Evolutionary conservation across 805 yeast genomes (phyloP).

Genomic region (Candida ipomoeae): DNA sequence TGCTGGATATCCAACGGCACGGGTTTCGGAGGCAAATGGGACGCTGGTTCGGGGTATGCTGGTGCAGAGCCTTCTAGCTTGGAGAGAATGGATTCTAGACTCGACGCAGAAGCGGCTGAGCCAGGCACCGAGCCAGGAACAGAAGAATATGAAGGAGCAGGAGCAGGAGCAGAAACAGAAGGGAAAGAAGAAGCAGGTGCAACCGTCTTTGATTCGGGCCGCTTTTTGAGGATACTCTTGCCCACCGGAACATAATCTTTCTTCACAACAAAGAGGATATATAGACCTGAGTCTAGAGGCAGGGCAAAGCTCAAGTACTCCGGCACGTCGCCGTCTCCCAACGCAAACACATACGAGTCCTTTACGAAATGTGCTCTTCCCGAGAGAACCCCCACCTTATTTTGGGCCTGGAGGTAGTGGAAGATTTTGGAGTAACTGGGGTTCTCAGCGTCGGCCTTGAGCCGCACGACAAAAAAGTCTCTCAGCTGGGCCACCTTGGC

Average conservation of each 20-base stretch:
- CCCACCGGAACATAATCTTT: constrained; percentile 31
- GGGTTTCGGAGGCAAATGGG: neutral
- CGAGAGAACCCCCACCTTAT: constrained; percentile 59
- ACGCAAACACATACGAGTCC: constrained; percentile 58
- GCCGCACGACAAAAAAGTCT: constrained; percentile 49
- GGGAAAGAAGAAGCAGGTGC: neutral
- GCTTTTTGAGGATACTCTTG: constrained; percentile 20
- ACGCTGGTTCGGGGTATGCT: neutral
- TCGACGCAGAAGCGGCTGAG: constrained; percentile 1
- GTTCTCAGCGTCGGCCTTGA: constrained; percentile 24
- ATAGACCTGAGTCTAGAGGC: constrained; percentile 10
- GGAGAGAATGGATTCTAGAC: constrained; percentile 25
- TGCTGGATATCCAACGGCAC: neutral
- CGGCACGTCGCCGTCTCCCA: constrained; percentile 15
- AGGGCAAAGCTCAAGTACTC: constrained; percentile 10
- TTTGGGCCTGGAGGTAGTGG: constrained; percentile 43
- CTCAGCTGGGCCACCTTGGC: constrained; percentile 43
- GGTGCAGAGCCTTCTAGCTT: constrained; percentile 19
- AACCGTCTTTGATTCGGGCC: neutral
- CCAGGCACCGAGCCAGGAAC: no score
- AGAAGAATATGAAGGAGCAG: neutral
- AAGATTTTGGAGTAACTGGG: constrained; percentile 28
- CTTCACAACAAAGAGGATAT: constrained; percentile 35
- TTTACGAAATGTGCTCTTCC: constrained; percentile 48
- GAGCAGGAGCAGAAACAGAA: neutral